Percentiles rank a stretch among this genome's conserved stretches.
phyloP scores from a whole-genome alignment of 2,329 filamentous ascomycete genomes.

The Aspergillus texensis region DNA sequence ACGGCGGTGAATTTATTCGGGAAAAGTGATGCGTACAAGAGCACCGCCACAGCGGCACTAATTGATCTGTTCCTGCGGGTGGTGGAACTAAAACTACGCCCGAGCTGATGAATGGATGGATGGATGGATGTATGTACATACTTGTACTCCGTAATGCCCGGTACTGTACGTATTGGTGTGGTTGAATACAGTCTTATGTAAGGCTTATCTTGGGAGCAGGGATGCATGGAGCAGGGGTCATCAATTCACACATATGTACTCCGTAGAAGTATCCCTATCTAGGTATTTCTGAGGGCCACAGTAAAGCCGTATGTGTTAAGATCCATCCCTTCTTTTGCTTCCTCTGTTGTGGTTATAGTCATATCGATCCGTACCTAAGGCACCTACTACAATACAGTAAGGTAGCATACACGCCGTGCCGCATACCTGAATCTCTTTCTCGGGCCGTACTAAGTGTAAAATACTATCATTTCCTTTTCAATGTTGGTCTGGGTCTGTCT shows the following conservation, averaged over 20 bases:
- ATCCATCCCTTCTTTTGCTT: background rate
- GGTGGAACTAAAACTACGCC: constrained; percentile 1
- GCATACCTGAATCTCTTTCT: background rate
- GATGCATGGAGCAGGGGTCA: background rate
- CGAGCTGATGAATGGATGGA: background rate
- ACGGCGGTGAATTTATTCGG: background rate
- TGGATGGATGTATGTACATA: background rate
- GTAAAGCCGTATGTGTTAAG: background rate
- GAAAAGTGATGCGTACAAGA: background rate
- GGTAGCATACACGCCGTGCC: background rate
- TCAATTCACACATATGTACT: background rate
- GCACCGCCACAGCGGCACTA: constrained; percentile 6
- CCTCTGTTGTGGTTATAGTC: too few species aligned
- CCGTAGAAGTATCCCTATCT: background rate
- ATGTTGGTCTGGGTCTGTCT: constrained; percentile 3
- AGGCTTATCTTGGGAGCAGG: background rate
- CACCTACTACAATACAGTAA: background rate
- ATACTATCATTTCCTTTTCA: background rate
- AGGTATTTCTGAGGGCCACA: background rate
- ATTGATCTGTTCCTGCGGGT: constrained; percentile 9
- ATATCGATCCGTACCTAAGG: background rate
- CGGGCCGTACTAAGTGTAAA: too few species aligned
- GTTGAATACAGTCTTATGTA: background rate
- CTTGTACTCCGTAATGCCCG: background rate
- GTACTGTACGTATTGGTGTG: background rate